Evolutionary conservation across 768 basidiomycete genomes (phyloP).

Genomic region (Suillus ampliporus): DNA sequence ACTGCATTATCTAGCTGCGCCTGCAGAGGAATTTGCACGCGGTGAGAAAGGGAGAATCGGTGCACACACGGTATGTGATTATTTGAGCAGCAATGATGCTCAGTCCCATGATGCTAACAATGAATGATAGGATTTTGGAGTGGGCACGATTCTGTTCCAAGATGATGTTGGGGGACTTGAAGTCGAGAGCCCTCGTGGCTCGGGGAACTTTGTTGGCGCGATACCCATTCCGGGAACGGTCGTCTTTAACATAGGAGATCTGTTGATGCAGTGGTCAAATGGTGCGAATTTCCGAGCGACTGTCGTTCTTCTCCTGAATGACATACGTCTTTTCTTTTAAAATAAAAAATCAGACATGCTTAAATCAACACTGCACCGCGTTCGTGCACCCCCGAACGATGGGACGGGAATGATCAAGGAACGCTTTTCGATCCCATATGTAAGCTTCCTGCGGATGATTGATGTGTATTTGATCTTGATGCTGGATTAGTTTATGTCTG

Average conservation of each 20-base stretch:
- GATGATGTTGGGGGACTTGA: constrained; percentile 67
- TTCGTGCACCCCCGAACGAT: constrained; percentile 45
- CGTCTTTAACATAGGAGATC: constrained; percentile 58
- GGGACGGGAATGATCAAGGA: constrained; percentile 46
- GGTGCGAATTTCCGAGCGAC: constrained; percentile 16
- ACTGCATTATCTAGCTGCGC: constrained; percentile 57
- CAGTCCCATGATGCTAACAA: background rate
- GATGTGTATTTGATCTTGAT: background rate
- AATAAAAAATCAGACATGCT: constrained; percentile 32
- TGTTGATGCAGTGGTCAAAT: constrained; percentile 53
- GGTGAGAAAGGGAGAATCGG: constrained; percentile 41
- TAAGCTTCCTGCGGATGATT: constrained; percentile 32
- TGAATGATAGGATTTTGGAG: constrained; percentile 53
- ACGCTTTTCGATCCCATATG: constrained; percentile 69
- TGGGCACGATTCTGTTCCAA: constrained; percentile 63
- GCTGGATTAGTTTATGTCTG: constrained; percentile 34
- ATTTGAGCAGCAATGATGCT: background rate
- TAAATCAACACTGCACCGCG: constrained; percentile 54
- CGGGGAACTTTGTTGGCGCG: constrained; percentile 49
- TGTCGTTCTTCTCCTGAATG: background rate
- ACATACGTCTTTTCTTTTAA: background rate
- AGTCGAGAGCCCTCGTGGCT: constrained; percentile 56
- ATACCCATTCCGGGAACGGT: constrained; percentile 51
- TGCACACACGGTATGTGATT: constrained; percentile 33
- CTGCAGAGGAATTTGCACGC: constrained; percentile 29